phyloP scores from a whole-genome alignment of 768 basidiomycete species.

The Phylloporus rhodoxanthus region DNA sequence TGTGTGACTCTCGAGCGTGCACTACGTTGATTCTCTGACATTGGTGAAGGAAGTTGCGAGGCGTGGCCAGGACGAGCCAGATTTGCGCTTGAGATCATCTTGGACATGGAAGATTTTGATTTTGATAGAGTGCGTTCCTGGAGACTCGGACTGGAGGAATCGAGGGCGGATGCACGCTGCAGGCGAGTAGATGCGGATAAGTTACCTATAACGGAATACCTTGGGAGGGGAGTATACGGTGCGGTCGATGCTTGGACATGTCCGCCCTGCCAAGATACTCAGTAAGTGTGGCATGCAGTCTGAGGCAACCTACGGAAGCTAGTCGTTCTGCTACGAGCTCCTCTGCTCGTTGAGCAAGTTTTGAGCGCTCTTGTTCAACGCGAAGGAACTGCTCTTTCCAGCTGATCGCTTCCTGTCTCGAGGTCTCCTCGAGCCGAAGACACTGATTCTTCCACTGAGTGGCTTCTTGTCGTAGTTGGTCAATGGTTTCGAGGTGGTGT shows the following conservation, averaged over 20 bases:
- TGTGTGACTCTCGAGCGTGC: conserved; percentile 20
- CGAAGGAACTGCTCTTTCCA: conserved; percentile 80
- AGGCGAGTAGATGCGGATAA: conserved; percentile 27
- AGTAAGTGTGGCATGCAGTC: neutral
- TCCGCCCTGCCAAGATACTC: conserved; percentile 10
- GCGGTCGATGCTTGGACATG: conserved; percentile 12
- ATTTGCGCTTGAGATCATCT: conserved; percentile 5
- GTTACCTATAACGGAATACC: conserved; percentile 18
- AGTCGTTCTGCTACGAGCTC: conserved; percentile 51
- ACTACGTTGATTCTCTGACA: conserved; percentile 26
- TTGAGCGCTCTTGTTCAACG: conserved; percentile 62
- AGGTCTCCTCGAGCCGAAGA: conserved; percentile 40
- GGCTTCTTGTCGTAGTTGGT: conserved; percentile 57
- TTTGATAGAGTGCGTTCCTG: conserved; percentile 29
- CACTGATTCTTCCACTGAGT: conserved; percentile 70
- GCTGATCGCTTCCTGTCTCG: conserved; percentile 48
- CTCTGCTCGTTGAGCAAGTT: conserved; percentile 51
- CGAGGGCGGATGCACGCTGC: conserved; percentile 12
- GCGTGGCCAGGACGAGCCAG: conserved; percentile 8
- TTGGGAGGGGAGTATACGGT: conserved; percentile 33
- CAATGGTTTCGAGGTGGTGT: conserved; percentile 56
- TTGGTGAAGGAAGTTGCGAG: conserved; percentile 27
- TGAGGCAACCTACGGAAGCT: conserved; percentile 32
- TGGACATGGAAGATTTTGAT: conserved; percentile 29
- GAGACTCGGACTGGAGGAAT: conserved; percentile 22